Conservation (phyloP, 371 early-diverging fungal genomes). For the Apophysomyces sp. region DNA sequence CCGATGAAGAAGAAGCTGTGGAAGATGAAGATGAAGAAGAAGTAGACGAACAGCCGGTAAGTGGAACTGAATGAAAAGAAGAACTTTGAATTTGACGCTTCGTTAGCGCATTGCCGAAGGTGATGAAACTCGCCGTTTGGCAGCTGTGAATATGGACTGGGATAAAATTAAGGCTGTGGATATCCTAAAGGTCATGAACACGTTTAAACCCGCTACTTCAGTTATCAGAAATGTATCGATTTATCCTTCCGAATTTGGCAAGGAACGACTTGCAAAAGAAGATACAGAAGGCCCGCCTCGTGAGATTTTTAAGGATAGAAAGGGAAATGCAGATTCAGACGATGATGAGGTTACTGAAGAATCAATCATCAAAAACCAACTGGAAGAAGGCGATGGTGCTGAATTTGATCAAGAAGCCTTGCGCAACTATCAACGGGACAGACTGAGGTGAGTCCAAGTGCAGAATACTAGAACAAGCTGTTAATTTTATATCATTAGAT, state of each 20-base stretch:
- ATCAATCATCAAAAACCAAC: constrained; percentile 47
- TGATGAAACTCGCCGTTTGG: constrained; percentile 87
- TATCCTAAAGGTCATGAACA: constrained; percentile 83
- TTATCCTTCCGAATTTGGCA: constrained; percentile 96
- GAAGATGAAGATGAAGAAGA: constrained; percentile 58
- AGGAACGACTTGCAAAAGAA: constrained; percentile 80
- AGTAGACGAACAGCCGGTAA: constrained; percentile 44
- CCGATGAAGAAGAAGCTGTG: constrained; percentile 52
- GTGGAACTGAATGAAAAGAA: constrained; percentile 13
- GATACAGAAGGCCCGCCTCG: constrained; percentile 82
- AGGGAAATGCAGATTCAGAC: constrained; percentile 33
- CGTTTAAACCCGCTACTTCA: constrained; percentile 81
- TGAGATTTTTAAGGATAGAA: constrained; percentile 65
- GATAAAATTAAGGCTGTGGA: constrained; percentile 88
- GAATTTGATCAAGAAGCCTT: constrained; percentile 85
- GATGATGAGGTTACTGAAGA: constrained; percentile 56
- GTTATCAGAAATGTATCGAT: constrained; percentile 78
- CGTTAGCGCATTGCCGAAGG: constrained; percentile 68
- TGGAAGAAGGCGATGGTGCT: constrained; percentile 59
- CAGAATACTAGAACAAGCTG: too few relatives aligned
- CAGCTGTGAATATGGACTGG: constrained; percentile 98
- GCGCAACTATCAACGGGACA: constrained; percentile 92
- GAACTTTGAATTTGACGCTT: constrained; percentile 2
- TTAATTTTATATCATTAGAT: constrained; percentile 49
- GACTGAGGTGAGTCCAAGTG: constrained; percentile 55